Evolutionary conservation across 805 yeast genomes (phyloP).

Genomic region (Jamesozyma lodderae): DNA sequence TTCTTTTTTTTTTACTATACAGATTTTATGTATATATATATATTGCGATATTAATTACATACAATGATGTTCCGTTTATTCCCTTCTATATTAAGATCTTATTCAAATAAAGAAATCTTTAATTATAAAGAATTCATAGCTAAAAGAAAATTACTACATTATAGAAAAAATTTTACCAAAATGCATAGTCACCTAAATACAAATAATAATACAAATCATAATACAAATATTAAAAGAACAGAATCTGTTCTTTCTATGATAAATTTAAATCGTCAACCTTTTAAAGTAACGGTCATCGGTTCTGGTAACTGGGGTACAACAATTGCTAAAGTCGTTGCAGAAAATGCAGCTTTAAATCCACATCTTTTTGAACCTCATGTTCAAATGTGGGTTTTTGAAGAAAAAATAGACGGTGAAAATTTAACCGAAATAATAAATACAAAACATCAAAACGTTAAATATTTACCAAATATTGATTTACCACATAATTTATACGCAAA

Average conservation of each 20-base stretch:
- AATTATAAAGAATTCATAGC: no score
- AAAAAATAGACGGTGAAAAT: constrained; percentile 62
- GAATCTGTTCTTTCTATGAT: constrained; percentile 1
- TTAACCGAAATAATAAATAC: constrained; percentile 86
- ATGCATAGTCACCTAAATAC: not conserved
- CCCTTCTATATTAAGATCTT: no score
- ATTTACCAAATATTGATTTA: constrained; percentile 78
- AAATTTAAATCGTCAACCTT: constrained; percentile 25
- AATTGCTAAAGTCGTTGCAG: constrained; percentile 90
- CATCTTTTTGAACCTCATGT: constrained; percentile 64
- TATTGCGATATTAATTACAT: no score
- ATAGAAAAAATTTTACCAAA: no score
- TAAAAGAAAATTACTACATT: no score
- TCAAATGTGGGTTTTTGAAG: constrained; percentile 96
- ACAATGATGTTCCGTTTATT: no score
- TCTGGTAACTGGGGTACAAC: constrained; percentile 99
- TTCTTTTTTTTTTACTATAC: no score
- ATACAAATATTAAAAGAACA: not conserved
- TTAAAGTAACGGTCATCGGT: constrained; percentile 71
- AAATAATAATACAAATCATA: not conserved
- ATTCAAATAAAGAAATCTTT: no score
- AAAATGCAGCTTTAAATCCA: constrained; percentile 67
- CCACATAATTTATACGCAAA: constrained; percentile 84
- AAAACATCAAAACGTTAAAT: constrained; percentile 87
- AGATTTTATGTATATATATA: no score